Evolutionary conservation across 2,329 filamentous ascomycete genomes (phyloP).

Genomic region (Pseudopithomyces chartarum): DNA sequence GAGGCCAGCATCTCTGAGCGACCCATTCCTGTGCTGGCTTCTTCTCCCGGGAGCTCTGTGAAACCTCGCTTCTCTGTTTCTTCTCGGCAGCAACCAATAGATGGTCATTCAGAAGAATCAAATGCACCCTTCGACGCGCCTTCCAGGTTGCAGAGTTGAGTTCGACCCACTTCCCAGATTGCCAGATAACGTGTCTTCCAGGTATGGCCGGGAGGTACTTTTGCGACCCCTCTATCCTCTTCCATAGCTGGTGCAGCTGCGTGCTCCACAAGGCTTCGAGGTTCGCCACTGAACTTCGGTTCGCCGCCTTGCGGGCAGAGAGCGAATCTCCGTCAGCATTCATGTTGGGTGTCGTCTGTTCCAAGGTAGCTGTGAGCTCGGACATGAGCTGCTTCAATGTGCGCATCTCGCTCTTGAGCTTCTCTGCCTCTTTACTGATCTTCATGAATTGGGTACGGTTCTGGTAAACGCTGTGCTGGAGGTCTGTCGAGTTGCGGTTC

Average conservation of each 20-base stretch:
- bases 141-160: constrained; percentile 98
- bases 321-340: constrained; percentile 43
- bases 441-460: constrained; percentile 99
- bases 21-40: constrained; percentile 69
- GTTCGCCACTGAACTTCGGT: constrained; percentile 85
- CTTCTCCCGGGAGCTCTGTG: constrained; percentile 51
- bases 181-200: constrained; percentile 91
- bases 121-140: constrained; percentile 82
- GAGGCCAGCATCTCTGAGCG: constrained; percentile 90
- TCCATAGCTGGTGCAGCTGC: constrained; percentile 82
- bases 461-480: constrained; percentile 95
- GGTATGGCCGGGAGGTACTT: constrained; percentile 91
- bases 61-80: constrained; percentile 79
- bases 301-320: constrained; percentile 64
- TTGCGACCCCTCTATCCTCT: constrained; percentile 95
- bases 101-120: constrained; percentile 94
- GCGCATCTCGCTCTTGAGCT: constrained; percentile 94
- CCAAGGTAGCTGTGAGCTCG: constrained; percentile 69
- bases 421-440: constrained; percentile 98
- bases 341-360: constrained; percentile 52
- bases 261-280: constrained; percentile 71
- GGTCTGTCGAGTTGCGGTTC: constrained; percentile 75
- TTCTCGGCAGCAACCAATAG: constrained; percentile 92
- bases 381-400: constrained; percentile 88
- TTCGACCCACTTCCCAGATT: constrained; percentile 93